Evolutionary conservation across 495 filamentous ascomycete genomes (phyloP).

Genomic region (Talaromyces thailandensis): DNA sequence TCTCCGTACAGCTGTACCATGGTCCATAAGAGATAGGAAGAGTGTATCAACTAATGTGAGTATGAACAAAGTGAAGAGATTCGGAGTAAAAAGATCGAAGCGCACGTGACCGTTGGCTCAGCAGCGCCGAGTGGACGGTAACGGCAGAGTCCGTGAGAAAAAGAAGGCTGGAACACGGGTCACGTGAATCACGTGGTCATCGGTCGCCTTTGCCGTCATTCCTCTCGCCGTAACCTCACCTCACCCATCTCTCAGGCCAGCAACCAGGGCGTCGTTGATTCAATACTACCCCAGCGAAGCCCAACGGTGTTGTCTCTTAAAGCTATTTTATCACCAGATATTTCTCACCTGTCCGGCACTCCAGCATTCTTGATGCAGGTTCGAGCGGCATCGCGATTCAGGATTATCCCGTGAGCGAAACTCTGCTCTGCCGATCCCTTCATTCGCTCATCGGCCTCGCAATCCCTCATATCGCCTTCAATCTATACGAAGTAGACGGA

Average conservation of each 20-base stretch:
- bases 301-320: background rate
- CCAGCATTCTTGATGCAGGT: slow-evolving; percentile 6
- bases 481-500: background rate
- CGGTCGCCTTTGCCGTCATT: slow-evolving; percentile 7
- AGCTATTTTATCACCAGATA: background rate
- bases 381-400: background rate
- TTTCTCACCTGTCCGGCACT: background rate
- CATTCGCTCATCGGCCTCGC: slow-evolving; percentile 2
- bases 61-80: background rate
- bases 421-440: slow-evolving; percentile 1
- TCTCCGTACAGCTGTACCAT: background rate
- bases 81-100: background rate
- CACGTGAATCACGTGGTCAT: slow-evolving; percentile 5
- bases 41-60: too few relatives aligned
- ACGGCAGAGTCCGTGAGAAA: background rate
- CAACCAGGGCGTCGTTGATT: background rate
- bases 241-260: background rate
- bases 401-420: slow-evolving; percentile 7
- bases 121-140: background rate
- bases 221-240: background rate
- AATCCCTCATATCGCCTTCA: slow-evolving; percentile 2
- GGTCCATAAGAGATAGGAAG: too few relatives aligned
- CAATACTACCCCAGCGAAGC: background rate
- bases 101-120: background rate
- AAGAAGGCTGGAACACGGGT: background rate